phyloP scores from a whole-genome alignment of 768 basidiomycete species.

The Mycena venus region DNA sequence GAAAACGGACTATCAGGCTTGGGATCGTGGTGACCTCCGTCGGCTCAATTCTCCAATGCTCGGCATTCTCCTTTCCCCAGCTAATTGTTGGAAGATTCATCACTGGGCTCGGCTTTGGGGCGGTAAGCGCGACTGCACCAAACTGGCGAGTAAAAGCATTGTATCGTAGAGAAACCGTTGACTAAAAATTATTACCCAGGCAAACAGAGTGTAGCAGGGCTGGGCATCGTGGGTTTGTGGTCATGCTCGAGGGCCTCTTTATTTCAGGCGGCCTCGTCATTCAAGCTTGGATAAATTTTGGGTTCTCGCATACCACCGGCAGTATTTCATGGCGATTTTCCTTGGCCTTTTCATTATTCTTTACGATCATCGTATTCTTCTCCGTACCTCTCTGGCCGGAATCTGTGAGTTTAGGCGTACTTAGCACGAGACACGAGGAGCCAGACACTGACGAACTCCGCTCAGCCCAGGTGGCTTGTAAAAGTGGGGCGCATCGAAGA shows the following conservation, averaged over 20 bases:
- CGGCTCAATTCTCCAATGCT: slow-evolving; percentile 71
- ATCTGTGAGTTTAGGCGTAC: slow-evolving; percentile 16
- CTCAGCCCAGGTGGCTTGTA: slow-evolving; percentile 37
- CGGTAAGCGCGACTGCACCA: slow-evolving; percentile 33
- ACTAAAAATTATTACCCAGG: slow-evolving; percentile 6
- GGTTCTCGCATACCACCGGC: slow-evolving; percentile 27
- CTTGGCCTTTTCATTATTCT: slow-evolving; percentile 29
- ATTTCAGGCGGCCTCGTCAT: slow-evolving; percentile 30
- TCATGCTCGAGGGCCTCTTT: slow-evolving; percentile 35
- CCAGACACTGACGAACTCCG: neutral
- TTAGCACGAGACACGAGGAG: neutral
- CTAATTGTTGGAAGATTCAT: slow-evolving; percentile 72
- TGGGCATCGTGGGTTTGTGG: slow-evolving; percentile 34
- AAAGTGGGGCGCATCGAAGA: slow-evolving; percentile 37
- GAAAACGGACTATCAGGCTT: slow-evolving; percentile 68
- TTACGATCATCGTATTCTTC: slow-evolving; percentile 27
- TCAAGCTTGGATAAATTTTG: slow-evolving; percentile 31
- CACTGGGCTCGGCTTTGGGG: slow-evolving; percentile 64
- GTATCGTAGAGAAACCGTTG: neutral
- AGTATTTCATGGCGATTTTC: slow-evolving; percentile 34
- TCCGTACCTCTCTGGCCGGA: slow-evolving; percentile 33
- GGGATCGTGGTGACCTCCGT: slow-evolving; percentile 73
- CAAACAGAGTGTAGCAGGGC: slow-evolving; percentile 36
- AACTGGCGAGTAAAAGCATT: slow-evolving; percentile 15
- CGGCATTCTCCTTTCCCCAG: slow-evolving; percentile 70